Conservation (phyloP, 78 protist genomes). For the Dictyostelium capitatum region DNA sequence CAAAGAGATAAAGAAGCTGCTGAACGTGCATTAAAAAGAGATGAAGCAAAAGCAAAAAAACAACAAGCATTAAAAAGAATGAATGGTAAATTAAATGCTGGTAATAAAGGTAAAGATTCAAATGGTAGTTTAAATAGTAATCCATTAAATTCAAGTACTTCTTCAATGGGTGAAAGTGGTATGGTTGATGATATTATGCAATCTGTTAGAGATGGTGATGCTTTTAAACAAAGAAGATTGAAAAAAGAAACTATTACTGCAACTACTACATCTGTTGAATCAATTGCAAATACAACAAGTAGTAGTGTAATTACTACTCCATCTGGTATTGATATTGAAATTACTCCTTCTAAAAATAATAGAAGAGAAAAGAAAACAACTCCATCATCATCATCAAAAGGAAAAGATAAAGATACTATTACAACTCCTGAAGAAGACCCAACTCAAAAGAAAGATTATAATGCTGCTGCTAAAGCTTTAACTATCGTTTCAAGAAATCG, state of each 20-base stretch:
- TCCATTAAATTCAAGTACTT: background rate
- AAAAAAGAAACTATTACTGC: background rate
- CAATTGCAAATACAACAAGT: background rate
- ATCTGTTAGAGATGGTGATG: constrained; percentile 71
- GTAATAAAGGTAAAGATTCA: background rate
- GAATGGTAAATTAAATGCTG: background rate
- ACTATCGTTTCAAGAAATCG: constrained; percentile 49
- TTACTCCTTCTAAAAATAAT: constrained; percentile 9
- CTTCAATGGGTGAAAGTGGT: background rate
- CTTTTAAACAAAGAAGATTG: constrained; percentile 67
- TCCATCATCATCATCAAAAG: background rate
- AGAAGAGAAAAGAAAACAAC: background rate
- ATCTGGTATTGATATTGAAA: background rate
- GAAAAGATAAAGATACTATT: background rate
- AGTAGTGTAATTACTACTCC: background rate
- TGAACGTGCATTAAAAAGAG: constrained; percentile 62
- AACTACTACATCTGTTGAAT: background rate
- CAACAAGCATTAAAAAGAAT: constrained; percentile 3
- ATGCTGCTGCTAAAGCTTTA: constrained; percentile 71
- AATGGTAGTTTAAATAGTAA: background rate
- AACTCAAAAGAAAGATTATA: constrained; percentile 18
- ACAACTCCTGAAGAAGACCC: background rate
- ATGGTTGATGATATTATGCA: constrained; percentile 77
- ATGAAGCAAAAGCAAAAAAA: constrained; percentile 48
- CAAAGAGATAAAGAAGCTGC: constrained; percentile 58